A percentile compares a stretch with the other conserved stretches of the same genome.
Evolutionary conservation across 306 rosid species (phyloP).

Genomic region (Castanea mollissima): DNA sequence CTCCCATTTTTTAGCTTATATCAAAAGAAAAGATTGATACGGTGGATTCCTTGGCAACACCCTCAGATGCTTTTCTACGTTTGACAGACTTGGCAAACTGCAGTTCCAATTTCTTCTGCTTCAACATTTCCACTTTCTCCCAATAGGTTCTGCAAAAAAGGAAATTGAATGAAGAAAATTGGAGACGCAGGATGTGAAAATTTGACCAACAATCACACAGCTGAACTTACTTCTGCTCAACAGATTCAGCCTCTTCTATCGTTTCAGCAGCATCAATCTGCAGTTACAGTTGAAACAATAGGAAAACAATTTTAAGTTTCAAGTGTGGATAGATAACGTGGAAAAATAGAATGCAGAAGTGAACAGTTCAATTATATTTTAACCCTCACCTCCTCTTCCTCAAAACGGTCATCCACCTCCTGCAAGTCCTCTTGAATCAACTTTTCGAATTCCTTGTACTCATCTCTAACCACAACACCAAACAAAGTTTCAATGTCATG

Average conservation of each 20-base stretch:
- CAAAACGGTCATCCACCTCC: conserved; percentile 86
- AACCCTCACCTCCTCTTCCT: conserved; percentile 83
- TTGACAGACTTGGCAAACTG: conserved; percentile 54
- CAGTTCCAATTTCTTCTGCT: conserved; percentile 63
- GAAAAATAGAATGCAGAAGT: background rate
- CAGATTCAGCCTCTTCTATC: conserved; percentile 86
- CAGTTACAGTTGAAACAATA: conserved; percentile 19
- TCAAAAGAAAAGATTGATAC: background rate
- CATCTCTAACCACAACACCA: conserved; percentile 61
- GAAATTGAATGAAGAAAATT: background rate
- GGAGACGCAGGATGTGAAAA: background rate
- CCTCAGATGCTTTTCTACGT: conserved; percentile 39
- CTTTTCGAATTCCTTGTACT: conserved; percentile 93
- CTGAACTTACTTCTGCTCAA: conserved; percentile 64
- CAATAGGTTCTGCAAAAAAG: conserved; percentile 41
- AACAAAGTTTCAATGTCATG: conserved; percentile 21
- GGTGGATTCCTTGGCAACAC: conserved; percentile 24
- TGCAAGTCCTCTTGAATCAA: conserved; percentile 89
- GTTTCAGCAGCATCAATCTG: conserved; percentile 90
- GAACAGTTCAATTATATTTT: conserved; percentile 10
- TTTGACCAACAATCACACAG: background rate
- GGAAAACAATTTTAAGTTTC: background rate
- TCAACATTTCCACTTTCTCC: conserved; percentile 70
- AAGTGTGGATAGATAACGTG: background rate
- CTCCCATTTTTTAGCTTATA: background rate